These are phyloP conservation scores for Daucus carota DNA, from an alignment of 129 eudicot genomes.

Conservation along the genomic window DH1_v3.0 NC_030389.2:15247001-15247500, in stretches of 20 bases:
- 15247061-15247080: background rate
- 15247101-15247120: slow-evolving; percentile 37
- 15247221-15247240: background rate
- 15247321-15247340: slow-evolving; percentile 23
- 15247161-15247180: slow-evolving; percentile 29
- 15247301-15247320: slow-evolving; percentile 22
- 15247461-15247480: too few species aligned
- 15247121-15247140: background rate
- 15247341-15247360: slow-evolving; percentile 26
- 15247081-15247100: background rate
- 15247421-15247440: background rate
- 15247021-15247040: background rate
- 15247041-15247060: too few species aligned
- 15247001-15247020: background rate
- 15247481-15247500: too few species aligned
- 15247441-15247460: background rate
- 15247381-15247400: slow-evolving; percentile 54
- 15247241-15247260: slow-evolving; percentile 8
- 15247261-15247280: slow-evolving; percentile 7
- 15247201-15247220: background rate
- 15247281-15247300: slow-evolving; percentile 22
- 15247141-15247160: slow-evolving; percentile 1
- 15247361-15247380: slow-evolving; percentile 17
- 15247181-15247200: slow-evolving; percentile 4
- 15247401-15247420: background rate